These are phyloP conservation scores for Phytophthora hibernalis DNA, from an alignment of 352 stramenopile genomes.

Conservation along the genomic window DNA sequence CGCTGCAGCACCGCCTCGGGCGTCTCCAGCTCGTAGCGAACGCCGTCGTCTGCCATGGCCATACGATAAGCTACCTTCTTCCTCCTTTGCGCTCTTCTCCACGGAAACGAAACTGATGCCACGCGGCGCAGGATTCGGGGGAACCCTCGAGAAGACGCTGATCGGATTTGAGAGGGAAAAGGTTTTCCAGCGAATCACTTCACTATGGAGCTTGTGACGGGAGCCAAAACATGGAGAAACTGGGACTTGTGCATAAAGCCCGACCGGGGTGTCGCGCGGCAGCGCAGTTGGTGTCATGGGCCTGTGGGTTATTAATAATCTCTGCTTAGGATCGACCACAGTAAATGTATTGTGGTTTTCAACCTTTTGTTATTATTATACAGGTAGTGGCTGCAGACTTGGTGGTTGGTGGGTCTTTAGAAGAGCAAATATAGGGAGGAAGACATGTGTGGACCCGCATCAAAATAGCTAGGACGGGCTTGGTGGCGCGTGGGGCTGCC, in stretches of 20 bases:
- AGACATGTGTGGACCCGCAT: neutral
- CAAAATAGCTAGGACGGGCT: neutral
- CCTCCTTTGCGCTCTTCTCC: slow-evolving; percentile 10
- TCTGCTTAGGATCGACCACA: neutral
- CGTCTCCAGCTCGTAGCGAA: slow-evolving; percentile 74
- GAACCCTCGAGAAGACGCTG: slow-evolving; percentile 14
- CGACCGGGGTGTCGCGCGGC: neutral
- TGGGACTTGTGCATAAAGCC: neutral
- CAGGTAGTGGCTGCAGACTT: no score
- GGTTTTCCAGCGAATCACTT: no score
- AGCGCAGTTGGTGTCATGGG: neutral
- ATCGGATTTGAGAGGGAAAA: slow-evolving; percentile 2
- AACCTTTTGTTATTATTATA: no score
- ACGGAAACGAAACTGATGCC: slow-evolving; percentile 30
- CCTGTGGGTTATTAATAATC: neutral
- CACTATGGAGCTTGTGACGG: neutral
- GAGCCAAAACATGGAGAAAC: no score
- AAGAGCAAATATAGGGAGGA: no score
- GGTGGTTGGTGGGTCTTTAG: no score
- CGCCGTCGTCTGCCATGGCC: slow-evolving; percentile 34
- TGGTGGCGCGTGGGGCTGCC: no score
- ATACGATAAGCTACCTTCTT: neutral
- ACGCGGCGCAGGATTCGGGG: slow-evolving; percentile 33
- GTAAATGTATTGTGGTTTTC: no score
- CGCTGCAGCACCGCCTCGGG: slow-evolving; percentile 79